Conservation (phyloP, 345 rosid species). For the Litchi chinensis region DNA sequence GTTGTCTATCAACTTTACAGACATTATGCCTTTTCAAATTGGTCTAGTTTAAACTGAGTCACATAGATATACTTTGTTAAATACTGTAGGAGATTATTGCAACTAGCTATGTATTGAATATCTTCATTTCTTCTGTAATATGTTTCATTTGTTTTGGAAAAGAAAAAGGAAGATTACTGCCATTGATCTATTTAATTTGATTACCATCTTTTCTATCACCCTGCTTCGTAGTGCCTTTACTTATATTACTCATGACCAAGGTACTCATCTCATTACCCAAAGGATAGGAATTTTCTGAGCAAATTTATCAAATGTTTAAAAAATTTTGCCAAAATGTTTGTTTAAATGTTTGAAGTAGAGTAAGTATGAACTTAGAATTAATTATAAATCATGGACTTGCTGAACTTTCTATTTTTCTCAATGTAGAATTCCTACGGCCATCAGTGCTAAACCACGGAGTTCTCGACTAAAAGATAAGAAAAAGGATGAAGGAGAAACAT, state of each 20-base stretch:
- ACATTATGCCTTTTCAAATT: constrained; percentile 4
- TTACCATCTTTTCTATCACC: background rate
- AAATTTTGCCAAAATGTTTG: background rate
- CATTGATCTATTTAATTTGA: constrained; percentile 4
- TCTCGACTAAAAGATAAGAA: constrained; percentile 89
- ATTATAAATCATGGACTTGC: constrained; percentile 11
- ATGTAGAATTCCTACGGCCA: constrained; percentile 64
- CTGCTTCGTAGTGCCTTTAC: background rate
- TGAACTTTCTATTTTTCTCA: constrained; percentile 25
- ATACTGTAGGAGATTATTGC: background rate
- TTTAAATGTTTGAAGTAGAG: background rate
- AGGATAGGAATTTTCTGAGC: background rate
- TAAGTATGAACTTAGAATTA: background rate
- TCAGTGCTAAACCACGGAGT: constrained; percentile 74
- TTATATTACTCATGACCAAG: background rate
- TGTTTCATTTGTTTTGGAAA: background rate
- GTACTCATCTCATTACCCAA: background rate
- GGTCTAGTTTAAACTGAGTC: constrained; percentile 12
- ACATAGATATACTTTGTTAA: background rate
- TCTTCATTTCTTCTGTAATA: background rate
- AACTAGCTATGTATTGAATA: background rate
- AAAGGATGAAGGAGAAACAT: constrained; percentile 82
- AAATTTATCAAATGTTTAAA: background rate
- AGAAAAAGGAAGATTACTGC: background rate
- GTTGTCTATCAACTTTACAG: constrained; percentile 9